Evolutionary conservation across 139 green algal genomes (phyloP), one percentile per base, ranked within the genome.

Genomic region (Volvox africanus): DNA sequence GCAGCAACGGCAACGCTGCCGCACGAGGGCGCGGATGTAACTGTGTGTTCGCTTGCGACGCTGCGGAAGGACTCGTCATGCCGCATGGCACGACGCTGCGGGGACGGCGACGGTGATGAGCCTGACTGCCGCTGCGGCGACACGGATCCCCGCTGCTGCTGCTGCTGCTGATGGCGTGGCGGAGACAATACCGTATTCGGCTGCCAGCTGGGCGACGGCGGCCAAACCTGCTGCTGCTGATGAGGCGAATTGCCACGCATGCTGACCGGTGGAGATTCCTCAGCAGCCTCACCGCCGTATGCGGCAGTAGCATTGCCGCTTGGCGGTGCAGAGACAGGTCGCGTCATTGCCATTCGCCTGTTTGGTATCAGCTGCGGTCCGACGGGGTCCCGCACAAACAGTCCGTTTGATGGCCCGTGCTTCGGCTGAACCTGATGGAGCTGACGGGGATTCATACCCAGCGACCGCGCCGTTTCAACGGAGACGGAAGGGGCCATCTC

Each of bases 391-490:
- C 85, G 69, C 5, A 75, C 18, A 14, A 89, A 16, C 11, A 89
- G 0, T n/a, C 85, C 85, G 69, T 89, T 89, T 20, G 69, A 82
- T 9, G 85, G 85, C 1, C 85, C 85, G 11, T 44, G 65, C 68
- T 80, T 89, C 12, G 68, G 83, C 68, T 69, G 83, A 17, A 37
- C 17, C 67, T 81, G 83, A 13, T 67, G 35, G 30, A 89, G 83
- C 26, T 16, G 1, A 0, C 83, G 67, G 13, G 68, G 67, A 68
- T 89, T 78, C 32, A 71, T n/a, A 9, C 80, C 80, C 22, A 86
- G 80, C 18, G 17, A 73, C 32, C 80, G 80, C 28, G 32, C 75
- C 32, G 75, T 81, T 17, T 22, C 75, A 18, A 24, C 30, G 32
- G 32, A 61, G 32, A 81, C 75, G 30, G 75, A 19, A 2, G n/a